phyloP scores from a whole-genome alignment of 2,329 filamentous ascomycete species.

The Colletotrichum shisoi region DNA sequence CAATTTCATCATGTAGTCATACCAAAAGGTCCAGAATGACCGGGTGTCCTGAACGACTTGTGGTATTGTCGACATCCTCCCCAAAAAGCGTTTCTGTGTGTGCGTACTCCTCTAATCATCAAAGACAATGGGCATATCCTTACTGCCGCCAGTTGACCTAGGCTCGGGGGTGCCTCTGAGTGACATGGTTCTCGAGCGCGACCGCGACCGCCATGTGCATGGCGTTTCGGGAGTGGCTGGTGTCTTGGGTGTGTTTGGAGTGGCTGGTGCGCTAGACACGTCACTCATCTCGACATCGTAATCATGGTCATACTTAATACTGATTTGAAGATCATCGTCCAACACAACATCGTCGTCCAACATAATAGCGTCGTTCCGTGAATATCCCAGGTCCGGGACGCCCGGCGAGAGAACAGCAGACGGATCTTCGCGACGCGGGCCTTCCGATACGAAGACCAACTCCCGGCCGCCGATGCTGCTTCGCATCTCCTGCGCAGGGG shows the following conservation, averaged over 20 bases:
- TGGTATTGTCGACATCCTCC: neutral
- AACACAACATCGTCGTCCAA: neutral
- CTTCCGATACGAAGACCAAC: conserved; percentile 27
- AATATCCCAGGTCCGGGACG: neutral
- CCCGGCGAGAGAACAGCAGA: neutral
- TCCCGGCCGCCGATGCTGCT: conserved; percentile 24
- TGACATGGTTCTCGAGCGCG: conserved; percentile 14
- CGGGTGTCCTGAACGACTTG: neutral
- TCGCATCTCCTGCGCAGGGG: neutral
- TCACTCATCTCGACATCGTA: conserved; percentile 27
- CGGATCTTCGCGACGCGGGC: neutral
- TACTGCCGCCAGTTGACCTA: neutral
- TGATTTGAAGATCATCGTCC: conserved; percentile 12
- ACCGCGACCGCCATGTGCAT: neutral
- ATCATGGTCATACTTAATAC: conserved; percentile 29
- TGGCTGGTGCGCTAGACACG: neutral
- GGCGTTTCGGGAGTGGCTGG: neutral
- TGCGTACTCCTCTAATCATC: neutral
- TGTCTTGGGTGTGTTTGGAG: neutral
- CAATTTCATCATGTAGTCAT: neutral
- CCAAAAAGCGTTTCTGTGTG: neutral
- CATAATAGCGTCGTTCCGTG: neutral
- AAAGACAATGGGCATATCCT: conserved; percentile 6
- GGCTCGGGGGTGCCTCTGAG: neutral
- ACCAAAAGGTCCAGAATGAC: neutral